Conservation (phyloP, 805 yeast genomes). For the Isabelozyma gotoi region DNA sequence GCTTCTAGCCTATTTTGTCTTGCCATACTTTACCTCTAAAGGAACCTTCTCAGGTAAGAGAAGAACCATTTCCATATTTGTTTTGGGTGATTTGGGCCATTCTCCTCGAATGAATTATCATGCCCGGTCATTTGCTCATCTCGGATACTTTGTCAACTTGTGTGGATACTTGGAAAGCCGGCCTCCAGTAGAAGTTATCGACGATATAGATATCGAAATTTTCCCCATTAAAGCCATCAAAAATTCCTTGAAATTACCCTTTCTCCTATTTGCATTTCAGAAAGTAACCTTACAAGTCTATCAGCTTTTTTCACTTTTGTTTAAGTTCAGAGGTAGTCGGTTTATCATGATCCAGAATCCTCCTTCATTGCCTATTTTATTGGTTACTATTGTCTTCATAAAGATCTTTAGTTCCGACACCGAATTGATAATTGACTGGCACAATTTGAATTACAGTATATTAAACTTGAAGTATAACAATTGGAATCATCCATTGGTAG, state of each 20-base stretch:
- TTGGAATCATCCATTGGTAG: slow-evolving; percentile 60
- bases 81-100: slow-evolving; percentile 90
- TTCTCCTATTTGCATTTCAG: slow-evolving; percentile 50
- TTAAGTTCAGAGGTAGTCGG: slow-evolving; percentile 58
- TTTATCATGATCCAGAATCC: slow-evolving; percentile 86
- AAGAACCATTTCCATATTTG: slow-evolving; percentile 71
- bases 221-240: slow-evolving; percentile 42
- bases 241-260: slow-evolving; percentile 47
- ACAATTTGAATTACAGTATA: slow-evolving; percentile 85
- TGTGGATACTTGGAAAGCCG: slow-evolving; percentile 76
- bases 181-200: slow-evolving; percentile 51
- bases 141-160: slow-evolving; percentile 73
- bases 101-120: slow-evolving; percentile 95
- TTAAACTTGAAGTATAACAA: slow-evolving; percentile 62
- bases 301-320: slow-evolving; percentile 48
- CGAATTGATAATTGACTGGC: slow-evolving; percentile 88
- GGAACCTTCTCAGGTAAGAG: slow-evolving; percentile 18
- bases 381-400: slow-evolving; percentile 58
- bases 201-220: slow-evolving; percentile 53
- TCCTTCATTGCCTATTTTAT: slow-evolving; percentile 82
- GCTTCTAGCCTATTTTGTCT: slow-evolving; percentile 34
- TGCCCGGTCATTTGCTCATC: slow-evolving; percentile 69
- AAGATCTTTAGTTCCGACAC: slow-evolving; percentile 51
- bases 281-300: slow-evolving; percentile 62
- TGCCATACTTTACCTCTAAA: slow-evolving; percentile 35